A percentile compares a stretch with the other conserved stretches of the same genome.
phyloP scores from a whole-genome alignment of 2,329 filamentous ascomycete genomes.

The Colletotrichum godetiae region DNA sequence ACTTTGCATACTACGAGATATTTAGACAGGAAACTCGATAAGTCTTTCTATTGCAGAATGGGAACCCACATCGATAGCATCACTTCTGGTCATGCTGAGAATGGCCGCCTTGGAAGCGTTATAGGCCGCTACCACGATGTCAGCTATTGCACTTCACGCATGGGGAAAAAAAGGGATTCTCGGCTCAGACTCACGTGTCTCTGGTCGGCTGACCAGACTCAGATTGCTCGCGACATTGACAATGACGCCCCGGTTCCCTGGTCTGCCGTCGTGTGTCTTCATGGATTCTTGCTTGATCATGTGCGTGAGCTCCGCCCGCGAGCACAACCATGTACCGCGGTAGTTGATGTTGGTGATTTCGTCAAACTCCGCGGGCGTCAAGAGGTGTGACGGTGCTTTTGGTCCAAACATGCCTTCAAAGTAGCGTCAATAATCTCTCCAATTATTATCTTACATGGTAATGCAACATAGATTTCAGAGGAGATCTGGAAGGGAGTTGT shows the following conservation, averaged over 20 bases:
- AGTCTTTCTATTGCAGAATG: neutral
- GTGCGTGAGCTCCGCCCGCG: conserved; percentile 52
- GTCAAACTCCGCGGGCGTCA: conserved; percentile 52
- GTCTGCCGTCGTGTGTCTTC: conserved; percentile 55
- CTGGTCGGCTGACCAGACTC: conserved; percentile 53
- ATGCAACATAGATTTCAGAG: no score
- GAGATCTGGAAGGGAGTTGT: no score
- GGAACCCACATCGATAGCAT: conserved; percentile 56
- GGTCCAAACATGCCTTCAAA: conserved; percentile 49
- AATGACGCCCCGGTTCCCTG: conserved; percentile 52
- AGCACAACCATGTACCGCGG: conserved; percentile 57
- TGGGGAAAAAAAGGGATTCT: neutral
- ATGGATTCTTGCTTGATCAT: conserved; percentile 57
- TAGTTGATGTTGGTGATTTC: conserved; percentile 55
- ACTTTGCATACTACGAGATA: conserved; percentile 51
- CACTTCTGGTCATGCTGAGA: conserved; percentile 56
- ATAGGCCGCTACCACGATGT: conserved; percentile 50
- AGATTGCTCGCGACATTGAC: conserved; percentile 59
- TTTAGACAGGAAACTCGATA: neutral
- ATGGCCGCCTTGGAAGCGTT: conserved; percentile 59
- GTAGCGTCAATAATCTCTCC: no score
- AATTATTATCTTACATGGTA: no score
- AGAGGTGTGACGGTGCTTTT: conserved; percentile 48
- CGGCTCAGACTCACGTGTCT: conserved; percentile 48
- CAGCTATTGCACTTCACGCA: neutral